A percentile compares a stretch with the other conserved stretches of the same genome.
Conservation (phyloP, 257 asterid species). For the Haberlea rhodopensis region DNA sequence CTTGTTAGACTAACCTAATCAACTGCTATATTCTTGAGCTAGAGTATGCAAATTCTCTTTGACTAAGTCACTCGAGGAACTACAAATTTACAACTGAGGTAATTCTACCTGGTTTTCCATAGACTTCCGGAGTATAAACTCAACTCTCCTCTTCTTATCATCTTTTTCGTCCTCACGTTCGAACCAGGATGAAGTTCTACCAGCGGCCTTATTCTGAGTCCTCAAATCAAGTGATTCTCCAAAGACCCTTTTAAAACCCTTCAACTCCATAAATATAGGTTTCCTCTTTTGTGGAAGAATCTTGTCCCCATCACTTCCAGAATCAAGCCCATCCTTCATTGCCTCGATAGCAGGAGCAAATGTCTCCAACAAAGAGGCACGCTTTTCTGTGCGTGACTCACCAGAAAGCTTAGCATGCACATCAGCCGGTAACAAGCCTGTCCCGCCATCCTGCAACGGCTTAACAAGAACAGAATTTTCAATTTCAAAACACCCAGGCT, state of each 20-base stretch:
- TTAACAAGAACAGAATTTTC: constrained; percentile 45
- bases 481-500: constrained; percentile 30
- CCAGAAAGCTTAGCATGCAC: constrained; percentile 41
- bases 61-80: constrained; percentile 45
- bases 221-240: constrained; percentile 87
- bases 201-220: constrained; percentile 59
- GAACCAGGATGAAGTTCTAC: constrained; percentile 53
- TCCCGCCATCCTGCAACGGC: constrained; percentile 51
- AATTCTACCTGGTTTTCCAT: constrained; percentile 77
- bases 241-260: constrained; percentile 60
- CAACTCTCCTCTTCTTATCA: constrained; percentile 90
- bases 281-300: constrained; percentile 55
- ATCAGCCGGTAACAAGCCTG: constrained; percentile 39
- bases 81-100: constrained; percentile 78
- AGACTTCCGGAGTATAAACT: constrained; percentile 69
- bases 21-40: constrained; percentile 42
- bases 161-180: constrained; percentile 80
- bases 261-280: constrained; percentile 65
- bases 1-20: constrained; percentile 63
- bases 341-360: constrained; percentile 97
- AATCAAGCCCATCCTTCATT: constrained; percentile 72
- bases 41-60: constrained; percentile 29
- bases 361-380: constrained; percentile 67
- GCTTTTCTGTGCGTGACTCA: constrained; percentile 35
- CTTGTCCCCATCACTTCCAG: constrained; percentile 55